Conservation (phyloP, 352 stramenopile genomes). For the Phytopythium mirpurense region DNA sequence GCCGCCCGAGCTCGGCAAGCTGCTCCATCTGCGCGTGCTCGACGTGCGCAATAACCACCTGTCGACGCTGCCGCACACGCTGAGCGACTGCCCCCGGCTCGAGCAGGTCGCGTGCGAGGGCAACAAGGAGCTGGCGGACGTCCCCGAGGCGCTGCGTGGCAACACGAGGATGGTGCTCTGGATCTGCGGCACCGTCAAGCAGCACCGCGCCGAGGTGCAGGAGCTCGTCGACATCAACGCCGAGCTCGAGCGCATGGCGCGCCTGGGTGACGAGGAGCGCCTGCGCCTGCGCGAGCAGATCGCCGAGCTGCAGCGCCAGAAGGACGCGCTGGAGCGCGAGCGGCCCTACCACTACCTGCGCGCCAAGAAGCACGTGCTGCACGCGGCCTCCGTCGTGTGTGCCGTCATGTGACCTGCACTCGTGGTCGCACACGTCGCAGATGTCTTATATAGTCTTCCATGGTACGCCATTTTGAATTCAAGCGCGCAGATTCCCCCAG, state of each 20-base stretch:
- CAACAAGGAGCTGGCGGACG: slow-evolving; percentile 51
- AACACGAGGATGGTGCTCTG: slow-evolving; percentile 75
- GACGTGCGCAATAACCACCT: slow-evolving; percentile 75
- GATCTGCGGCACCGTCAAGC: slow-evolving; percentile 79
- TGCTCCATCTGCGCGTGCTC: slow-evolving; percentile 50
- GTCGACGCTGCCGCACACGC: slow-evolving; percentile 52
- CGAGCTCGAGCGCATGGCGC: slow-evolving; percentile 68
- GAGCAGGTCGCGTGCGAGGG: slow-evolving; percentile 47
- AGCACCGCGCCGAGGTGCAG: slow-evolving; percentile 47
- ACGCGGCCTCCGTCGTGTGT: slow-evolving; percentile 56
- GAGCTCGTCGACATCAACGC: slow-evolving; percentile 75
- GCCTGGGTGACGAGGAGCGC: slow-evolving; percentile 66
- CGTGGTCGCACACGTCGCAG: slow-evolving; percentile 20
- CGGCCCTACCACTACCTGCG: slow-evolving; percentile 67
- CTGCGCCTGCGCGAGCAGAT: slow-evolving; percentile 66
- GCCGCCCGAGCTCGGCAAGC: slow-evolving; percentile 42
- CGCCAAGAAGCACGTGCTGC: slow-evolving; percentile 55
- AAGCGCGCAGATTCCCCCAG: background rate
- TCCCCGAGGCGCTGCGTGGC: slow-evolving; percentile 58
- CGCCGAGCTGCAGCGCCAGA: slow-evolving; percentile 49
- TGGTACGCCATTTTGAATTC: slow-evolving; percentile 2
- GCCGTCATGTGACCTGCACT: slow-evolving; percentile 43
- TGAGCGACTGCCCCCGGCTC: slow-evolving; percentile 62
- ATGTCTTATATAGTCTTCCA: background rate
- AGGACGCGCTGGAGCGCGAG: slow-evolving; percentile 50